Base-by-base conservation (phyloP, 768 basidiomycete genomes). In the Russula compacta region DNA sequence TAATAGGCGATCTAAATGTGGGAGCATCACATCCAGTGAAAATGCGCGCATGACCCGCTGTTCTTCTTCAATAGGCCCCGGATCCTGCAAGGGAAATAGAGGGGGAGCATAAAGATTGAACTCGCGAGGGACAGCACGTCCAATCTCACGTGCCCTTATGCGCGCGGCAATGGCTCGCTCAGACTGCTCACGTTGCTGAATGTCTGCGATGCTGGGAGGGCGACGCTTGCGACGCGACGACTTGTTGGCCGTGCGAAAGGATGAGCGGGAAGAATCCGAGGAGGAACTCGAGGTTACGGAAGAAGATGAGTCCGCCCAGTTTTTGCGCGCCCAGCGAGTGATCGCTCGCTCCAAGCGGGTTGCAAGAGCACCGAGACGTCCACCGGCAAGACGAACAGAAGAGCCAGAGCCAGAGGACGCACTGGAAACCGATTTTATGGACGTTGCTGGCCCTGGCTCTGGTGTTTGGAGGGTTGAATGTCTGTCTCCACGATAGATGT, bases 331-430 rank as follows among this genome's bases (percentile, higher is more conserved):
- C 87, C 87, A 90, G 61, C 83, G 80, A 40, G 83, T 74, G 60
- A 89, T 87, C 7, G 87, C 87, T 52, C 79, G 77, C 65, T 90
- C 88, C 10, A 89, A 78, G 40, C 85, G 79, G 1, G 84, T 78
- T 19, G 85, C 71, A 17, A 75, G 70, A 3, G 73, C 71, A 7
- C 73, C 74, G 12, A 74, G 64, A 12, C 71, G 71, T 17, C 72
- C 70, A 14, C 73, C 71, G 38, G 70, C 67, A 6, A 69, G 52
- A 33, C 56, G 51, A 50, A 46, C 75, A 12, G 24, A 29, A 29
- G 24, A 29, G 24, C 24, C 24, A 3, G 74, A 73, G 6, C 74
- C 69, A 12, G 77, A 75, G 11, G 78, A 75, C 1, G 74, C 72
- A 15, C 74, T 71, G 6, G 73, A 73, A 1, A 73, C 72, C 24